Evolutionary conservation across 306 rosid genomes (phyloP), one percentile per base, ranked within the genome.

Genomic region (Cucurbita maxima): DNA sequence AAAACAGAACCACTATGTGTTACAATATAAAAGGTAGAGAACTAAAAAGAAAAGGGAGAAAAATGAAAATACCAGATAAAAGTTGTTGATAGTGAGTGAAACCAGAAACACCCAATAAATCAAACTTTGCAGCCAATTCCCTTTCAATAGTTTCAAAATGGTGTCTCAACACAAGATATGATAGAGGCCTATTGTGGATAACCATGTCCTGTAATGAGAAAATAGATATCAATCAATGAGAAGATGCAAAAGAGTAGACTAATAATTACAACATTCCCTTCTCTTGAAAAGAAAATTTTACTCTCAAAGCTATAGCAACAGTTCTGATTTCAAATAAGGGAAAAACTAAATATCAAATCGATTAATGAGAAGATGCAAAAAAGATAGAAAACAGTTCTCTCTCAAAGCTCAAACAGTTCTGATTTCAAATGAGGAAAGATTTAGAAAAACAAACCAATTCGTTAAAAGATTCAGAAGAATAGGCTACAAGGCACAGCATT

Each of bases 141-240:
- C 57, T 72, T 51, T 72, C 74, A 2, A 78, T 18, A 43, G 59
- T 58, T 37, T 72, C 74, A 41, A 72, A 58, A 50, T 73, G 74
- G 53, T 54, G 40, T 72, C 60, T 62, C 10, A 78, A 54, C 18
- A 73, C 74, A 25, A 53, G 36, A 56, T 22, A 78, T 10, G 68
- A 72, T 69, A 73, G 43, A 40, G 77, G 81, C 47, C 55, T 78
- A 62, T 63, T 44, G 57, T 78, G 60, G 14, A 52, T 20, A 63
- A 78, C 59, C 77, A 72, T 56, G 25, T 72, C 81, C 81, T 78
- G 74, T 52, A 20, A 50, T 25, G 45, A 41, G 30, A 18, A 41
- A 44, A 20, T 67, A 3, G 55, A 48, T 14, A 40, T 43, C 51
- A n/a, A 9, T 22, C 20, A 43, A 64, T 40, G 52, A 64, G 14